Evolutionary conservation across 805 yeast genomes (phyloP), one percentile per base, ranked within the genome.

Genomic region (Kodamaea hsintzibuensis): DNA sequence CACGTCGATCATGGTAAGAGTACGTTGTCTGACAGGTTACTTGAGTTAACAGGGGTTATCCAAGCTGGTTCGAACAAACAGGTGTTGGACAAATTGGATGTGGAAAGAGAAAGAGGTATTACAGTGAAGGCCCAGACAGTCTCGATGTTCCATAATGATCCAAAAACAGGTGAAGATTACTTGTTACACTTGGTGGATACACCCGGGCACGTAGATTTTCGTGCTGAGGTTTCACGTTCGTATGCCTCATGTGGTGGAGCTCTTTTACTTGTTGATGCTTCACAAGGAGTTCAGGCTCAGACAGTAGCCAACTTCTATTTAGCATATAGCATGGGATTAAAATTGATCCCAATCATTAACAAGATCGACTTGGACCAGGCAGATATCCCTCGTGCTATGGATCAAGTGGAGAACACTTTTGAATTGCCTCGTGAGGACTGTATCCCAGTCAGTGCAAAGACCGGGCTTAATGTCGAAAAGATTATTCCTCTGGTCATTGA

Each of bases 231-330:
- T 1, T 85, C 96, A 3, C 73, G 98, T 60, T 89, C 97, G 7
- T 92, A 92, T 70, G 98, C 98, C 1, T 89, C 97, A 0, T 95
- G 98, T 74, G 96, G 92, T 38, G 98, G 98, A 12, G 98, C 98
- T 0, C 72, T 93, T 42, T 69, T 93, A 42, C 70, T 93, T 18
- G 96, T 93, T 1, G 99, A 95, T 74, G 98, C 98, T 1, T 81
- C 93, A 1, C 98, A 95, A 65, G 98, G 98, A 50, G 91, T 93
- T 2, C 98, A 91, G 68, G 98, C 98, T 0, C 99, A 93, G 68
- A 95, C 99, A 0, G 98, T 93, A n/a, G 98, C 99, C 19, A 93
- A 95, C 68, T 93, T 89, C 71, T 90, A 87, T 64, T 76, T 93
- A 53, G 99, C 98, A 0, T 88, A 88, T 65, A 86, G 93, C 53